phyloP scores from a whole-genome alignment of 768 basidiomycete genomes.

The Russula sp. region DNA sequence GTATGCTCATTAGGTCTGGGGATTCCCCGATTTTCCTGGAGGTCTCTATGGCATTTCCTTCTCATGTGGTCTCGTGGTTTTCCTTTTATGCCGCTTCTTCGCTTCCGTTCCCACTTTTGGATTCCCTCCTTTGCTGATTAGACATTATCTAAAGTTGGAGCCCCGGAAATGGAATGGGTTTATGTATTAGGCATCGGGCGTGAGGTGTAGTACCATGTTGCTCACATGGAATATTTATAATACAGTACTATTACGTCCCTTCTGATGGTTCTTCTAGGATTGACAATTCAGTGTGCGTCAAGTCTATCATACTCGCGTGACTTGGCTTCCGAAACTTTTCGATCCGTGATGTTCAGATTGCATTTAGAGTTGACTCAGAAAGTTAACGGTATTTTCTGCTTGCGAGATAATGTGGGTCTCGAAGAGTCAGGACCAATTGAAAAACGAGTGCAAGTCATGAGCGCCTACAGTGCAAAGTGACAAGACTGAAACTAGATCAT shows the following conservation, averaged over 20 bases:
- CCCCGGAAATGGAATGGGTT: background rate
- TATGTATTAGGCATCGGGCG: background rate
- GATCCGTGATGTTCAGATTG: background rate
- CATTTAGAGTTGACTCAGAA: background rate
- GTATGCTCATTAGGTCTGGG: background rate
- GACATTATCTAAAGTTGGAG: no score
- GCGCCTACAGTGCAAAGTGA: background rate
- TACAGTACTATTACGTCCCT: background rate
- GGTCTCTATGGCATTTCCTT: background rate
- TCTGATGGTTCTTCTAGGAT: background rate
- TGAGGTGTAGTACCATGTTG: no score
- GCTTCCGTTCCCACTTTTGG: no score
- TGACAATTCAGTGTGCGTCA: background rate
- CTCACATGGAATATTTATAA: background rate
- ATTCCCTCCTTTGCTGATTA: background rate
- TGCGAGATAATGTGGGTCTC: no score
- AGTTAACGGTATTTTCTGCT: background rate
- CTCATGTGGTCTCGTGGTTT: background rate
- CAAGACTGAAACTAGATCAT: background rate
- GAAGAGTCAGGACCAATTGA: background rate
- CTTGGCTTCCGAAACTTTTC: background rate
- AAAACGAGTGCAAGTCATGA: background rate
- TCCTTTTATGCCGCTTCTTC: background rate
- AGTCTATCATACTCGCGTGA: background rate
- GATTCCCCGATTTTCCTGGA: background rate